Conservation (phyloP, 1,284 basidiomycete species). For the Albatrellus sp. region DNA sequence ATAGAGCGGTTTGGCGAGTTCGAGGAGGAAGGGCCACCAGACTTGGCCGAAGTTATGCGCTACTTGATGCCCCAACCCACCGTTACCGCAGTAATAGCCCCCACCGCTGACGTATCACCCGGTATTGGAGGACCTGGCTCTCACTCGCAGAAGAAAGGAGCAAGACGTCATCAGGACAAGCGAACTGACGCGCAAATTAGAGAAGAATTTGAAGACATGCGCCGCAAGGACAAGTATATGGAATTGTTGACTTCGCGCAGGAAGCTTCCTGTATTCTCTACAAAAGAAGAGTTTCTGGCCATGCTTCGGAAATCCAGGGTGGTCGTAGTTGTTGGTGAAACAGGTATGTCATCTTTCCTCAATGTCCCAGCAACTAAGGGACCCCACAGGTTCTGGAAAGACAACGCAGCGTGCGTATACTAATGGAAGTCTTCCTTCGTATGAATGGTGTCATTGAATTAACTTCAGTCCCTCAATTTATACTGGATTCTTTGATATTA, state of each 20-base stretch:
- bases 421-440: not conserved
- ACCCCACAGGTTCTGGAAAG: slow-evolving; percentile 68
- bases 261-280: slow-evolving; percentile 68
- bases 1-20: slow-evolving; percentile 59
- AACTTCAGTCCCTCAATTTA: slow-evolving; percentile 74
- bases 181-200: slow-evolving; percentile 44
- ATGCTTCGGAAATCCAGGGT: slow-evolving; percentile 53
- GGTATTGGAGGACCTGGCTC: too few species aligned
- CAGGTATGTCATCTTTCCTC: slow-evolving; percentile 30
- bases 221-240: slow-evolving; percentile 38
- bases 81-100: not conserved
- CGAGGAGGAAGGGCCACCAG: slow-evolving; percentile 61
- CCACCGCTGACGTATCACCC: not conserved
- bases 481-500: slow-evolving; percentile 73
- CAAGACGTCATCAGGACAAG: slow-evolving; percentile 21
- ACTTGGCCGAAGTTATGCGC: slow-evolving; percentile 51
- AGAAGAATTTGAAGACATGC: slow-evolving; percentile 36
- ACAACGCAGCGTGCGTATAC: slow-evolving; percentile 58
- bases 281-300: slow-evolving; percentile 51
- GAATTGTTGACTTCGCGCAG: slow-evolving; percentile 45
- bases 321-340: slow-evolving; percentile 78
- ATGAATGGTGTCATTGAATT: not conserved
- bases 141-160: slow-evolving; percentile 10
- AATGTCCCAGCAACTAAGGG: not conserved
- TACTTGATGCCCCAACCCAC: slow-evolving; percentile 37